Evolutionary conservation across 2,329 filamentous ascomycete species (phyloP).

Genomic region (Epichloe brachyelytri): DNA sequence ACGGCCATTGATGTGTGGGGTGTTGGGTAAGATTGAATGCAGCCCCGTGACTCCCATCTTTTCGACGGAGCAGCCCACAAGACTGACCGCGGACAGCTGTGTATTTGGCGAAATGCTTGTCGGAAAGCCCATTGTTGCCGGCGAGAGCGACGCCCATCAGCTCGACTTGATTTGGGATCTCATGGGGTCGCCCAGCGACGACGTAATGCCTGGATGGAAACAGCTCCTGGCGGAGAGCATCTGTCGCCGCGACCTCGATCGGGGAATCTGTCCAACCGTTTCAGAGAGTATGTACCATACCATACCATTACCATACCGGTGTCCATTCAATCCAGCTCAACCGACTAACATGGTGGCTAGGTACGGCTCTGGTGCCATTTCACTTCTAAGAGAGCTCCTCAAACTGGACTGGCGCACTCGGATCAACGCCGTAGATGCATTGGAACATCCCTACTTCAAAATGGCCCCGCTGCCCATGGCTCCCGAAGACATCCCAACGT

Average conservation of each 20-base stretch:
- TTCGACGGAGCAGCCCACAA: no score
- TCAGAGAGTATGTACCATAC: slow-evolving; percentile 48
- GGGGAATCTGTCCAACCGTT: slow-evolving; percentile 58
- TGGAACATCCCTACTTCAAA: slow-evolving; percentile 86
- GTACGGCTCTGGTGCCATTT: slow-evolving; percentile 58
- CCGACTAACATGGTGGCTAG: slow-evolving; percentile 20
- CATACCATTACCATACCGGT: neutral
- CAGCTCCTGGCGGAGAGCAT: slow-evolving; percentile 64
- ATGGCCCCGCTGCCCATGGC: slow-evolving; percentile 64
- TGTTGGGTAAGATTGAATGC: slow-evolving; percentile 55
- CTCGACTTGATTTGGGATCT: slow-evolving; percentile 89
- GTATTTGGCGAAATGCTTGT: slow-evolving; percentile 97
- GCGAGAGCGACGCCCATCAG: slow-evolving; percentile 80
- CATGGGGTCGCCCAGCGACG: slow-evolving; percentile 77
- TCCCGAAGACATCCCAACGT: slow-evolving; percentile 77
- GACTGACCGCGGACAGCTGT: slow-evolving; percentile 46
- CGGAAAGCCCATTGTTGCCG: slow-evolving; percentile 81
- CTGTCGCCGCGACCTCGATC: slow-evolving; percentile 49
- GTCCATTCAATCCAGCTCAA: neutral
- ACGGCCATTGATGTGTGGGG: slow-evolving; percentile 98
- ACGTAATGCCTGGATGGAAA: slow-evolving; percentile 87
- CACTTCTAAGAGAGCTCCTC: slow-evolving; percentile 68
- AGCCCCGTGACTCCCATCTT: neutral
- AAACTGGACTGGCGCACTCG: slow-evolving; percentile 80
- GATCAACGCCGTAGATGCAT: slow-evolving; percentile 85